Evolutionary conservation across 768 basidiomycete species (phyloP), one percentile per base, ranked within the genome.

Genomic region (Calocybe gangraenosa): DNA sequence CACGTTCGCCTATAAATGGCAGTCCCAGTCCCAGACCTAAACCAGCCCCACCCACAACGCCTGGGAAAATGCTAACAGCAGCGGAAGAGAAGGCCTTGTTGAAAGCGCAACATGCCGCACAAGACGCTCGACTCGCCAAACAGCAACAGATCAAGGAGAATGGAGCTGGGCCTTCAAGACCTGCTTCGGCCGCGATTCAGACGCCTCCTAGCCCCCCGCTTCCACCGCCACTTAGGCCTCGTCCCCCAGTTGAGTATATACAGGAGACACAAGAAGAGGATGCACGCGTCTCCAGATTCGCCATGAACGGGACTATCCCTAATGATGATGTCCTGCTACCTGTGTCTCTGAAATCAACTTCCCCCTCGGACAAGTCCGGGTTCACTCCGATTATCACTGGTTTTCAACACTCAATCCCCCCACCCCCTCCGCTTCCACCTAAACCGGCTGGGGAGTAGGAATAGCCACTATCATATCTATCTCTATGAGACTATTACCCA

Each of bases 191-290:
- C 42, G 35, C 48, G 0, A 47, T 50, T 25, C 47, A 34, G n/a
- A 2, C 46, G 9, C 46, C 39, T 20, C 30, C 52, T 41, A 53
- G 57, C 7, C 50, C 66, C 3, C 68, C 69, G 0, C 62, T 74
- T 0, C 88, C 85, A 0, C 87, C 87, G 1, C 87, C 88, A 7
- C 65, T 91, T 49, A 67, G 76, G 69, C 89, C 88, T 2, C 79
- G 82, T 40, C 89, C 88, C 1, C 89, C 88, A 7, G 78, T 61
- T 5, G 82, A 86, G 44, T 91, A 91, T 59, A 88, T 92, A 49
- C 78, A 84, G 51, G 84, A 91, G 65, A 91, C 88, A 14, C 82
- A 78, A 49, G 82, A 83, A 53, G 87, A 83, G 53, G 85, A 91
- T 52, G 66, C 75, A 13, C 74, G 84, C 13, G 69, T 80, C 9